Evolutionary conservation across 1,284 basidiomycete species (phyloP).

Genomic region (Sanghuangporus baumii): DNA sequence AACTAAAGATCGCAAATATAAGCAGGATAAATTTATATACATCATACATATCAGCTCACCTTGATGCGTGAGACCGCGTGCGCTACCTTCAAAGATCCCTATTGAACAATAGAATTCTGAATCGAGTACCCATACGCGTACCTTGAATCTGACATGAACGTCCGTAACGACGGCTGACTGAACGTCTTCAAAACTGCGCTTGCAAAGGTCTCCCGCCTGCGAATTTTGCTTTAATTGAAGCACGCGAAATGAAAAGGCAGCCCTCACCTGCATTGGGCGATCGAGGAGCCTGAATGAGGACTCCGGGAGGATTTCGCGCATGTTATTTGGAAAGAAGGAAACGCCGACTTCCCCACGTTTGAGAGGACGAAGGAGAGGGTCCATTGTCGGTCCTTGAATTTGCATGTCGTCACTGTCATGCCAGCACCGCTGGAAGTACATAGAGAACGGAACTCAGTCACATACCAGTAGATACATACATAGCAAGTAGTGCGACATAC

Average conservation of each 20-base stretch:
- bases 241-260: conserved; percentile 27
- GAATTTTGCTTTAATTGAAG: neutral
- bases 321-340: conserved; percentile 54
- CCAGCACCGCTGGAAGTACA: conserved; percentile 61
- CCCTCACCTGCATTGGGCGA: conserved; percentile 58
- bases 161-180: conserved; percentile 74
- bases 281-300: conserved; percentile 70
- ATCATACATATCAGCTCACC: neutral
- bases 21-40: neutral
- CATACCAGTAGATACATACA: neutral
- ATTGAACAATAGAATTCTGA: neutral
- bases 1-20: conserved; percentile 26
- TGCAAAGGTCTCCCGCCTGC: conserved; percentile 65
- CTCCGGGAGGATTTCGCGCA: conserved; percentile 69
- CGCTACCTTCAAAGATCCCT: conserved; percentile 36
- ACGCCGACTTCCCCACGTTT: conserved; percentile 79
- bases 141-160: conserved; percentile 52
- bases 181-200: conserved; percentile 67
- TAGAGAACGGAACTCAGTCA: neutral
- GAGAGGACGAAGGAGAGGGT: conserved; percentile 75
- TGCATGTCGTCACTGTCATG: conserved; percentile 59
- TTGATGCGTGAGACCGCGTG: conserved; percentile 68
- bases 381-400: conserved; percentile 34
- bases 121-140: neutral
- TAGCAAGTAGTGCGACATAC: conserved; percentile 29